phyloP scores from a whole-genome alignment of 108 stramenopile genomes.

The Bacterosira constricta region DNA sequence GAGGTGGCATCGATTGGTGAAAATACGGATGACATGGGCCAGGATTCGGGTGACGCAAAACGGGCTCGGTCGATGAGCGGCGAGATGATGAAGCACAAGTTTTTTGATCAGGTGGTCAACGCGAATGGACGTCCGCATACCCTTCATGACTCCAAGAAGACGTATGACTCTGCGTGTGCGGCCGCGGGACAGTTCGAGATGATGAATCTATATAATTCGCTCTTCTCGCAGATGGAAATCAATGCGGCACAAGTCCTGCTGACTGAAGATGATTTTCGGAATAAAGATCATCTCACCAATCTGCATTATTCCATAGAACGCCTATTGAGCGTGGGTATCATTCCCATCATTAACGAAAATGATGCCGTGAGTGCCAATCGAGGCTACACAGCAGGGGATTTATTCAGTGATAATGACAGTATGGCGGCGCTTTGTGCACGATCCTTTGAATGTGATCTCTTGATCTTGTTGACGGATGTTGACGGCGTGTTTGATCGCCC shows the following conservation, averaged over 20 bases:
- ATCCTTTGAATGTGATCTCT: slow-evolving; percentile 82
- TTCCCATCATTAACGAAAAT: slow-evolving; percentile 98
- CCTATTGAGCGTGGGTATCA: slow-evolving; percentile 86
- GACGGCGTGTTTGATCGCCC: slow-evolving; percentile 93
- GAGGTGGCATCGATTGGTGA: slow-evolving; percentile 45
- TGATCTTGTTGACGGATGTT: slow-evolving; percentile 94
- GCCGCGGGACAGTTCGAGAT: slow-evolving; percentile 98
- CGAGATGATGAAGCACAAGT: slow-evolving; percentile 12
- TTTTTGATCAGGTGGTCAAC: slow-evolving; percentile 55
- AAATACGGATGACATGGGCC: background rate
- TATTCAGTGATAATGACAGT: slow-evolving; percentile 96
- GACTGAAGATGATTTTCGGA: slow-evolving; percentile 88
- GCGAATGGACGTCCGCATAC: slow-evolving; percentile 58
- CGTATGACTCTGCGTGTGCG: slow-evolving; percentile 93
- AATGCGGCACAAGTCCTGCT: slow-evolving; percentile 89
- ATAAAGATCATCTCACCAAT: slow-evolving; percentile 71
- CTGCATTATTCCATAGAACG: slow-evolving; percentile 83
- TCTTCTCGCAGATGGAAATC: slow-evolving; percentile 88
- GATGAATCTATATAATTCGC: slow-evolving; percentile 93
- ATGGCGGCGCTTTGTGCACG: slow-evolving; percentile 91
- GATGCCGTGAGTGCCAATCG: slow-evolving; percentile 94
- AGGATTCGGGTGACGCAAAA: background rate
- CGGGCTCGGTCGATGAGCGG: slow-evolving; percentile 20
- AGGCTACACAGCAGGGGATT: slow-evolving; percentile 86
- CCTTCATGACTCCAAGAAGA: slow-evolving; percentile 71